A percentile compares a stretch with the other conserved stretches of the same genome.
phyloP scores from a whole-genome alignment of 2,329 filamentous ascomycete genomes.

The Apiospora sp. region DNA sequence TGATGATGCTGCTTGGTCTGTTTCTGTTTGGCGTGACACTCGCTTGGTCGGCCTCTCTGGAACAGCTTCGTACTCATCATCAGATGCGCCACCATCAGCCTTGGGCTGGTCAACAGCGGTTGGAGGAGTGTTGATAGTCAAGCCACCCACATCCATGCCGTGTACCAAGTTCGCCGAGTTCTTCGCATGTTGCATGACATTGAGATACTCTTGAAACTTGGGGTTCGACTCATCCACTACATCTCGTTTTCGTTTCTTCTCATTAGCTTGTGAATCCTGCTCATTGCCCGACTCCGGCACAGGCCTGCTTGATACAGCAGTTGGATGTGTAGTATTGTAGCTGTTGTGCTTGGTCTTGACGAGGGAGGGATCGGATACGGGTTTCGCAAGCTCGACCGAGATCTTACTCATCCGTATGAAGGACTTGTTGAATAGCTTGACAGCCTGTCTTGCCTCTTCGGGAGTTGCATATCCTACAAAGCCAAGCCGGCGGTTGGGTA shows the following conservation, averaged over 20 bases:
- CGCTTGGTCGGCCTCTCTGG: constrained; percentile 58
- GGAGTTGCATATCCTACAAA: constrained; percentile 92
- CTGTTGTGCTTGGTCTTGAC: constrained; percentile 35
- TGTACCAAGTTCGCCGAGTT: constrained; percentile 68
- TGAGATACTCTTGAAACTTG: constrained; percentile 86
- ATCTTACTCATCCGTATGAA: constrained; percentile 98
- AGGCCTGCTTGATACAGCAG: constrained; percentile 2
- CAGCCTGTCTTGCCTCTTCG: constrained; percentile 81
- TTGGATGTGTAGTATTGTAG: constrained; percentile 23
- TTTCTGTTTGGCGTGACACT: constrained; percentile 52
- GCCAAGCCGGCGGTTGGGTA: constrained; percentile 88
- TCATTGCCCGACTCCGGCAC: neutral
- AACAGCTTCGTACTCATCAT: constrained; percentile 77
- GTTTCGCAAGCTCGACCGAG: constrained; percentile 84
- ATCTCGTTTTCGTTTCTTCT: constrained; percentile 74
- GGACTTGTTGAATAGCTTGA: constrained; percentile 94
- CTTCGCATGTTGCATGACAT: constrained; percentile 77
- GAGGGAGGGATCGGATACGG: constrained; percentile 58
- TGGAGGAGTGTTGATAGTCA: constrained; percentile 24
- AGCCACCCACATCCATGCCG: constrained; percentile 46
- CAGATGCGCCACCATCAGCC: constrained; percentile 66
- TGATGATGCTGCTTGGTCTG: constrained; percentile 25
- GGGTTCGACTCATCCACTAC: constrained; percentile 70
- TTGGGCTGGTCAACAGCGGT: constrained; percentile 48
- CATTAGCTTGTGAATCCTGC: constrained; percentile 39